phyloP scores from a whole-genome alignment of 140 eudicot genomes.

The Flaveria floridana region DNA sequence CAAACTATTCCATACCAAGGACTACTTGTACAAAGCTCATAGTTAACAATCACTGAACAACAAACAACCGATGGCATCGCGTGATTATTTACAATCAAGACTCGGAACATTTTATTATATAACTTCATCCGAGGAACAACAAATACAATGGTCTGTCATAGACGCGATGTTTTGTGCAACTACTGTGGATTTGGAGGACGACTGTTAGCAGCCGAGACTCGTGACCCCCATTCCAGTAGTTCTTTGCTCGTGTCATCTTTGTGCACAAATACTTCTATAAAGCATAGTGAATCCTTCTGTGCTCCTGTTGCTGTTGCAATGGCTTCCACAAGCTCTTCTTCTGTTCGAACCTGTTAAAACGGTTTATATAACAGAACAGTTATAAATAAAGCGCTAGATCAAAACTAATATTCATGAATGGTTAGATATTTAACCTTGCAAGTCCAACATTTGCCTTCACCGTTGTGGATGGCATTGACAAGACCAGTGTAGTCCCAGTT shows the following conservation, averaged over 20 bases:
- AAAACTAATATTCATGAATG: neutral
- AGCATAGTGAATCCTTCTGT: slow-evolving; percentile 66
- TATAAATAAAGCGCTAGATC: neutral
- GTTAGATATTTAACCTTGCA: slow-evolving; percentile 50
- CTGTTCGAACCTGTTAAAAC: slow-evolving; percentile 59
- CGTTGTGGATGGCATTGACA: slow-evolving; percentile 76
- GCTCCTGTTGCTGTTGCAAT: slow-evolving; percentile 52
- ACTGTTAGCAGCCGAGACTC: slow-evolving; percentile 77
- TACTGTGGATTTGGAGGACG: slow-evolving; percentile 85
- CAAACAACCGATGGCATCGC: neutral
- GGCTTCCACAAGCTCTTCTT: slow-evolving; percentile 72
- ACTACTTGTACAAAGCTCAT: slow-evolving; percentile 5
- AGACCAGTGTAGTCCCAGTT: slow-evolving; percentile 86
- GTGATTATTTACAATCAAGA: slow-evolving; percentile 16
- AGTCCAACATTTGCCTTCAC: slow-evolving; percentile 86
- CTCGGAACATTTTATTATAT: neutral
- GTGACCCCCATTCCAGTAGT: slow-evolving; percentile 87
- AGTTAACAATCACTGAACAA: neutral
- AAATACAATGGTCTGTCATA: neutral
- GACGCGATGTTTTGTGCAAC: neutral
- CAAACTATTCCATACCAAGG: neutral
- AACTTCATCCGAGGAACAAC: neutral
- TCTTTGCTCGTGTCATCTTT: slow-evolving; percentile 89
- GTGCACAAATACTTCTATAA: slow-evolving; percentile 72
- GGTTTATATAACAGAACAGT: neutral